phyloP scores from a whole-genome alignment of 768 basidiomycete genomes.

The Panaeolus cyanescens region DNA sequence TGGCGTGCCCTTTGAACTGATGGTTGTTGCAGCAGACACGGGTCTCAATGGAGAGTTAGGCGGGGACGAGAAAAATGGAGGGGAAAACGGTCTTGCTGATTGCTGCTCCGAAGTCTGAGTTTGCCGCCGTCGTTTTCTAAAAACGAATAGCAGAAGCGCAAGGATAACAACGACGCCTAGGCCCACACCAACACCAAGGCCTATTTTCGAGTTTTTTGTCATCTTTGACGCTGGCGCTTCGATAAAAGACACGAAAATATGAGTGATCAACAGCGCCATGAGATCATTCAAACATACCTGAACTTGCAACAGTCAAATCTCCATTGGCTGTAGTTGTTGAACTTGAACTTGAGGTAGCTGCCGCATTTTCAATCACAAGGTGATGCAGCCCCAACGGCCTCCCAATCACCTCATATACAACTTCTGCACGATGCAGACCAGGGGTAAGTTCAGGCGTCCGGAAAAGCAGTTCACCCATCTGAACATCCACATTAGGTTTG shows the following conservation, averaged over 20 bases:
- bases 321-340: no score
- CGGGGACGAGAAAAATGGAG: not conserved
- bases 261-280: no score
- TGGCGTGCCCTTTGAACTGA: no score
- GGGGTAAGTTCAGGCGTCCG: not conserved
- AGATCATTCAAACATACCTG: no score
- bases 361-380: not conserved
- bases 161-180: not conserved
- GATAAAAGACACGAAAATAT: no score
- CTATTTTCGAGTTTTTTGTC: not conserved
- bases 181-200: not conserved
- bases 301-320: no score
- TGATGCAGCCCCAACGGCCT: not conserved
- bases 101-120: not conserved
- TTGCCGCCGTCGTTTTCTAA: not conserved
- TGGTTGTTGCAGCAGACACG: no score
- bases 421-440: not conserved
- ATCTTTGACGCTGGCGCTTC: no score
- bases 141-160: not conserved
- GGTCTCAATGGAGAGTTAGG: no score
- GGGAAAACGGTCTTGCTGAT: not conserved
- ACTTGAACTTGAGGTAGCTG: no score
- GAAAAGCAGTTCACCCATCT: not conserved
- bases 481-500: not conserved
- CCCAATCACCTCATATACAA: not conserved